Evolutionary conservation across 78 protist genomes (phyloP).

Genomic region (Chrysochromulina tobinii): DNA sequence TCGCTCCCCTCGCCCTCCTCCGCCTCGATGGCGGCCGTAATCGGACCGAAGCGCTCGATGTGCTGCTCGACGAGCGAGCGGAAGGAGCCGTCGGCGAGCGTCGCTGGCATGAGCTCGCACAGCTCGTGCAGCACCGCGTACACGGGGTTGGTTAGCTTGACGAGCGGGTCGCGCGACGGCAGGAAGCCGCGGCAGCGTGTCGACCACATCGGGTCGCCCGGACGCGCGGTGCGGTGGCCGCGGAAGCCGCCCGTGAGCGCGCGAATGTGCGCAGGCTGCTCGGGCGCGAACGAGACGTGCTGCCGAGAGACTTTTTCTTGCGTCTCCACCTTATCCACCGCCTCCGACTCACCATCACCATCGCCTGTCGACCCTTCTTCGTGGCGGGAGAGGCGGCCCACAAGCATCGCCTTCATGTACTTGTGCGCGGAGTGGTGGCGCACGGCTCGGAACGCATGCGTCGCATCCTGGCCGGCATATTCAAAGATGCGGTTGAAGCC

Average conservation of each 20-base stretch:
- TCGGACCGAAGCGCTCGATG: not conserved
- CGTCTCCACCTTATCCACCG: too few species aligned
- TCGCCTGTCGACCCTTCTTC: not conserved
- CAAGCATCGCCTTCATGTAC: not conserved
- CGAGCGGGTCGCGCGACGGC: conserved; percentile 14
- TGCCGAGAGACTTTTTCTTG: too few species aligned
- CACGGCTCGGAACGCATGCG: not conserved
- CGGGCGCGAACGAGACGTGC: not conserved
- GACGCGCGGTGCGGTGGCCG: not conserved
- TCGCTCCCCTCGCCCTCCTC: not conserved
- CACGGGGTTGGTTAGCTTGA: not conserved
- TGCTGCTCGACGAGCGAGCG: not conserved
- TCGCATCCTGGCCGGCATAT: not conserved
- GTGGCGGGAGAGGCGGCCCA: not conserved
- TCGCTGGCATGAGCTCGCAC: not conserved
- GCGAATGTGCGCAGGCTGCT: not conserved
- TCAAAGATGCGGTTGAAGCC: not conserved
- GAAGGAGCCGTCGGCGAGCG: not conserved
- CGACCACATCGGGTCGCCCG: not conserved
- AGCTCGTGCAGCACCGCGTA: not conserved
- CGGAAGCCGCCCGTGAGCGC: not conserved
- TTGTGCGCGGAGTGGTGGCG: not conserved
- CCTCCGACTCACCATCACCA: too few species aligned
- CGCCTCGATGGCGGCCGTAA: not conserved
- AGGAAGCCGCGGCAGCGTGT: conserved; percentile 25